phyloP scores from a whole-genome alignment of 1,284 basidiomycete genomes.

The Naganishia sp. region DNA sequence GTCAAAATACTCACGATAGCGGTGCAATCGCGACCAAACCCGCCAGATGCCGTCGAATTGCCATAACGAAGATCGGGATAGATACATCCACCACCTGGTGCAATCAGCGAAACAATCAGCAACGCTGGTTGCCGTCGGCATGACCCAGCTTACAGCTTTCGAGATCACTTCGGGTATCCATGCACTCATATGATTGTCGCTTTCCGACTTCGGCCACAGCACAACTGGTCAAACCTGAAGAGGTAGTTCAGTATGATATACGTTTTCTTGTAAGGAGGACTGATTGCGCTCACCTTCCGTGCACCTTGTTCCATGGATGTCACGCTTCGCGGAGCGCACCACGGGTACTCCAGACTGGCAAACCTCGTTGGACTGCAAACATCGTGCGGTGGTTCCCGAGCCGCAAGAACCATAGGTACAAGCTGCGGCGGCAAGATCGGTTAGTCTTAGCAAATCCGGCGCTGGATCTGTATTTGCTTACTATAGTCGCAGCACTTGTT shows the following conservation, averaged over 20 bases:
- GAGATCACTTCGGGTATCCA: constrained; percentile 1
- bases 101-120: not conserved
- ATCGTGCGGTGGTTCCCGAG: not conserved
- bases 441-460: not conserved
- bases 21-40: constrained; percentile 1
- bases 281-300: not conserved
- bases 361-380: constrained; percentile 4
- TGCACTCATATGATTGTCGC: constrained; percentile 5
- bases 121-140: not conserved
- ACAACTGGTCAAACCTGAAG: constrained; percentile 5
- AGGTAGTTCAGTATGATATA: too few species aligned
- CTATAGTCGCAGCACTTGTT: constrained; percentile 20
- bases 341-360: constrained; percentile 20
- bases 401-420: constrained; percentile 18
- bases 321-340: not conserved
- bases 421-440: not conserved
- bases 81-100: constrained; percentile 6
- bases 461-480: not conserved
- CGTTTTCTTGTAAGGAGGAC: not conserved
- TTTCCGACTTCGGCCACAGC: not conserved
- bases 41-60: constrained; percentile 8
- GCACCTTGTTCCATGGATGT: not conserved
- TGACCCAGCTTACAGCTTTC: constrained; percentile 15
- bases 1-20: not conserved
- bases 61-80: constrained; percentile 9